Base-by-base conservation (phyloP, 2,329 filamentous ascomycete species). In the Penicillium nordicum region DNA sequence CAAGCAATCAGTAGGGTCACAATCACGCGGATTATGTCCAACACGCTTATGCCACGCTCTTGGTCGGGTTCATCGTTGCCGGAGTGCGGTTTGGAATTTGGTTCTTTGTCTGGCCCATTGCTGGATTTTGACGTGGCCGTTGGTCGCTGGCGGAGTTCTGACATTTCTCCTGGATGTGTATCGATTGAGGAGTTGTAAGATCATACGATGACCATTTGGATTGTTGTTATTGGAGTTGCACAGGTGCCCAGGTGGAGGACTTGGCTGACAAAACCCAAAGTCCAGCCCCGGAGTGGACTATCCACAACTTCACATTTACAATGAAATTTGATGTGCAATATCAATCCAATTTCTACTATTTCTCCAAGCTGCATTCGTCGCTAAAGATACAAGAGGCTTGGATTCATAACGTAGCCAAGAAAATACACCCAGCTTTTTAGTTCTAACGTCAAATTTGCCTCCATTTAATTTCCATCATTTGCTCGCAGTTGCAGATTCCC, bases 21-120 rank as follows among this genome's bases (percentile, higher is more conserved):
- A 44, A 92, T 67, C 30, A 92, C 80, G 32, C 89, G 87, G 57
- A 91, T 74, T 51, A 89, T 72, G 71, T 93, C 90, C 34, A 91
- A 65, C 40, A 78, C 43, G 53, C 74, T 75, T 66, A 79, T 76
- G n/a, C 70, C 67, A 34, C 58, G 62, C 43, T 61, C 57, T 36
- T n/a, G 14, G 21, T 65, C 53, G 11, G 62, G 65, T 21, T 64
- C 55, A 11, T 67, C 57, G 34, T 67, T 47, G 30, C 59, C 55
- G 45, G 58, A 37, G 47, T 64, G 37, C 30, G 53, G 23, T 56
- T 16, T 25, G 40, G 43, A 37, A 51, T 42, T 43, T 41, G 55
- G 29, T 14, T 44, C 51, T n/a, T 45, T 52, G 42, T 57, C 53
- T 42, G 57, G 44, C 27, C 50, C 50, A 21, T 45, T 50, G 38